phyloP scores from a whole-genome alignment of 2,329 filamentous ascomycete species.

The Aspergillus pseudoterreus region DNA sequence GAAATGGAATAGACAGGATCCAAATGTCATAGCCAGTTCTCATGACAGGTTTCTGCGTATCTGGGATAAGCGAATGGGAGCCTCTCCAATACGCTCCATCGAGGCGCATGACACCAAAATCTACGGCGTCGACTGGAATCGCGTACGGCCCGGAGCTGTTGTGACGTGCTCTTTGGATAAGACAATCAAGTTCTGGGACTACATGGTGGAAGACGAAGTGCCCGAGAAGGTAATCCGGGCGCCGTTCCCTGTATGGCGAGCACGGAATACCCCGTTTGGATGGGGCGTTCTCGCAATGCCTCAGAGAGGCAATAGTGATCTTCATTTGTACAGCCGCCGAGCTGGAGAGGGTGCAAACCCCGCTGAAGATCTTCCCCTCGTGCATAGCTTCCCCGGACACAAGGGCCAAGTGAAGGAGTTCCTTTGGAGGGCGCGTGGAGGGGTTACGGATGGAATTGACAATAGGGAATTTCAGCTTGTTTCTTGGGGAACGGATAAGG shows the following conservation, averaged over 20 bases:
- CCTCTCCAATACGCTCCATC: conserved; percentile 75
- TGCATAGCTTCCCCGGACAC: conserved; percentile 53
- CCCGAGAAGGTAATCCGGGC: conserved; percentile 77
- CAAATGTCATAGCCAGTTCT: conserved; percentile 83
- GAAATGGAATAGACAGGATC: conserved; percentile 86
- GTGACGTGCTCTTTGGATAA: conserved; percentile 88
- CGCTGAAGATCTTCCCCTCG: conserved; percentile 38
- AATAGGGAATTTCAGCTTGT: conserved; percentile 88
- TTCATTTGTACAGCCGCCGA: conserved; percentile 77
- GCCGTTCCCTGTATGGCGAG: conserved; percentile 84
- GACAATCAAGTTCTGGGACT: conserved; percentile 93
- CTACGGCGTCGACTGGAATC: conserved; percentile 93
- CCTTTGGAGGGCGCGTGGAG: conserved; percentile 77
- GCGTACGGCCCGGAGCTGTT: conserved; percentile 66
- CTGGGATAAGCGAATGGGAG: conserved; percentile 82
- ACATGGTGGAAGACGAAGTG: conserved; percentile 57
- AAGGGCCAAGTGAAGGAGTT: conserved; percentile 79
- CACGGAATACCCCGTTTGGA: conserved; percentile 86
- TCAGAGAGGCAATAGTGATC: conserved; percentile 77
- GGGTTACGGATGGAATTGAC: conserved; percentile 65
- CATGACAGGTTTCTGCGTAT: conserved; percentile 85
- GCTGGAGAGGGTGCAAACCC: conserved; percentile 36
- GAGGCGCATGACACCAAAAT: conserved; percentile 89
- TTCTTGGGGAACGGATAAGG: conserved; percentile 85
- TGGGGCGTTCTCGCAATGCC: conserved; percentile 86